phyloP scores from a whole-genome alignment of 345 rosid genomes.

The Hevea brasiliensis region DNA sequence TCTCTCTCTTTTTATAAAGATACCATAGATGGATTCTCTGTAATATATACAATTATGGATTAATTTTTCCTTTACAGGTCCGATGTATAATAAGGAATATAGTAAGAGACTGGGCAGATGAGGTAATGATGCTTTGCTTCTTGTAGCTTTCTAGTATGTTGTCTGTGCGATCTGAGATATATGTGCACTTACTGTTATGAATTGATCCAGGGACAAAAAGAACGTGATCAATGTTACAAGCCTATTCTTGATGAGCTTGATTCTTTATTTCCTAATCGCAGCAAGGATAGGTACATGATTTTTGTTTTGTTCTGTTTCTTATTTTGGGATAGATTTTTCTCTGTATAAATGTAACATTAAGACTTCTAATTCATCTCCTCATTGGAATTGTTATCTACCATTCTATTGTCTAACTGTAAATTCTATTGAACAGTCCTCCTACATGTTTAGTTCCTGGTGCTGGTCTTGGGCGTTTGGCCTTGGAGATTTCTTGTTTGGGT shows the following conservation, averaged over 20 bases:
- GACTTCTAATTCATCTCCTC: neutral
- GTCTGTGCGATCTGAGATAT: conserved; percentile 5
- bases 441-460: conserved; percentile 98
- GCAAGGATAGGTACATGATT: conserved; percentile 50
- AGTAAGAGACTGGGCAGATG: conserved; percentile 98
- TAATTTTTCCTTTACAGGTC: conserved; percentile 50
- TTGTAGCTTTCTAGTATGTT: conserved; percentile 11
- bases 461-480: conserved; percentile 95
- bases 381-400: neutral
- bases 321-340: neutral
- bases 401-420: conserved; percentile 18
- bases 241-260: conserved; percentile 93
- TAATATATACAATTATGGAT: neutral
- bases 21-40: neutral
- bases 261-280: conserved; percentile 73
- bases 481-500: conserved; percentile 94
- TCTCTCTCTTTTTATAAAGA: neutral
- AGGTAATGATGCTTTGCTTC: conserved; percentile 48
- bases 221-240: conserved; percentile 86
- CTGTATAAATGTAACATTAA: neutral
- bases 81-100: conserved; percentile 94
- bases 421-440: conserved; percentile 60
- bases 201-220: conserved; percentile 65
- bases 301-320: neutral
- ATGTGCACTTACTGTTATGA: conserved; percentile 1